Conservation (phyloP, 257 asterid genomes). For the Mentha longifolia region DNA sequence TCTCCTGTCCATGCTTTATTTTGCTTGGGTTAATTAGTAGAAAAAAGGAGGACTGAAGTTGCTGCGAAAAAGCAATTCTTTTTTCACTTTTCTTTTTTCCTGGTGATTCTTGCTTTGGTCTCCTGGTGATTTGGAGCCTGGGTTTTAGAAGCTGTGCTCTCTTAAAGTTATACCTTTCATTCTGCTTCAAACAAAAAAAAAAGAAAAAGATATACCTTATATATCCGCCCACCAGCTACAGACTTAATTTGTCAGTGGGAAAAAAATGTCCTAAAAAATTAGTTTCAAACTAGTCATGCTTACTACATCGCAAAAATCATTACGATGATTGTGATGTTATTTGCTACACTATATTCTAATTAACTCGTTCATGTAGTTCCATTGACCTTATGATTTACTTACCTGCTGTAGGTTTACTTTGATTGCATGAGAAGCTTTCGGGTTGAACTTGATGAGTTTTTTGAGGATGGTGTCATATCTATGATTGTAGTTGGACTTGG, state of each 20-base stretch:
- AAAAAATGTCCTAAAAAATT: slow-evolving; percentile 17
- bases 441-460: slow-evolving; percentile 76
- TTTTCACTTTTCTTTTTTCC: background rate
- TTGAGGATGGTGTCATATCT: slow-evolving; percentile 72
- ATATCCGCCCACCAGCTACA: background rate
- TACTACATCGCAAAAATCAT: slow-evolving; percentile 6
- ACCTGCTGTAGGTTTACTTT: slow-evolving; percentile 76
- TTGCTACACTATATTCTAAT: slow-evolving; percentile 12
- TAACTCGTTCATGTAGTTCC: slow-evolving; percentile 24
- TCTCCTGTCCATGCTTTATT: background rate
- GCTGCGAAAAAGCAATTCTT: too few species aligned
- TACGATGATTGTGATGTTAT: slow-evolving; percentile 7
- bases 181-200: background rate
- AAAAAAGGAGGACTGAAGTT: too few species aligned
- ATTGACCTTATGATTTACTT: slow-evolving; percentile 32
- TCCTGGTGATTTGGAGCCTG: background rate
- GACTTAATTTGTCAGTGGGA: background rate
- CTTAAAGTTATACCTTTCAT: background rate
- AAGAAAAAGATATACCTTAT: background rate
- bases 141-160: background rate
- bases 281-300: background rate
- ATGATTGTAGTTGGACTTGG: slow-evolving; percentile 85
- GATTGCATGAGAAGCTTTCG: slow-evolving; percentile 96
- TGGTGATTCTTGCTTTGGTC: slow-evolving; percentile 9
- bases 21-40: too few species aligned